These are phyloP conservation scores for Calonectria hongkongensis DNA, from an alignment of 2,329 filamentous ascomycete genomes.

Conservation along the genomic window DNA sequence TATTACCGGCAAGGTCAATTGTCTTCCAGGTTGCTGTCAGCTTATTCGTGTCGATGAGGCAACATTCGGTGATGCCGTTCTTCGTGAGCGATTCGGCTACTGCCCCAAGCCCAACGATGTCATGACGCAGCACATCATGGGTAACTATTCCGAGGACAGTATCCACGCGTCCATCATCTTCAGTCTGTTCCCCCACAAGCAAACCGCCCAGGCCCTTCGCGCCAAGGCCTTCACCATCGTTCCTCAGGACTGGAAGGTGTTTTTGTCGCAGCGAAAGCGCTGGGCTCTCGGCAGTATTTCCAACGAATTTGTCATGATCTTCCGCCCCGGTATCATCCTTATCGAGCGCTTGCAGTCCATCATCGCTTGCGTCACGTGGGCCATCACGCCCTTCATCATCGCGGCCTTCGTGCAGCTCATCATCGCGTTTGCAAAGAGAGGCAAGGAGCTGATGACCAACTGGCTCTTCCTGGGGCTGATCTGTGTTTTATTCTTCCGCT, in stretches of 20 bases:
- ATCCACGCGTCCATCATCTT: constrained; percentile 70
- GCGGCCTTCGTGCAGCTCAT: constrained; percentile 62
- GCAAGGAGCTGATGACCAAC: constrained; percentile 59
- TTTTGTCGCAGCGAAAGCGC: constrained; percentile 68
- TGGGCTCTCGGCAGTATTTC: constrained; percentile 69
- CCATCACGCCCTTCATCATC: constrained; percentile 67
- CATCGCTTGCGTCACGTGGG: constrained; percentile 68
- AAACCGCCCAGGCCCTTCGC: constrained; percentile 67
- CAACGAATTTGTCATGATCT: constrained; percentile 70
- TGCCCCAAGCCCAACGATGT: constrained; percentile 69
- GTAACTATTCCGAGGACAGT: constrained; percentile 69
- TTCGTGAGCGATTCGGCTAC: constrained; percentile 68
- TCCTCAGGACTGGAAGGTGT: constrained; percentile 66
- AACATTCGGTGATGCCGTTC: constrained; percentile 67
- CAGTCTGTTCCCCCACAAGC: constrained; percentile 64
- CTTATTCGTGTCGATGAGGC: constrained; percentile 69
- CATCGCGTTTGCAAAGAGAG: constrained; percentile 59
- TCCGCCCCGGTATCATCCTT: constrained; percentile 63
- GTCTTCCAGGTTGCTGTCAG: constrained; percentile 69
- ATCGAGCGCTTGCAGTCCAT: constrained; percentile 67
- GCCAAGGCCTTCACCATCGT: constrained; percentile 69
- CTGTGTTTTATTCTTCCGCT: constrained; percentile 61
- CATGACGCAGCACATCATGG: constrained; percentile 69
- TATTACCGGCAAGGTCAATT: constrained; percentile 70
- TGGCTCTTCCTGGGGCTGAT: constrained; percentile 62